Conservation (phyloP, 139 green algal genomes). For the Deuterostichococcus epilithicus region DNA sequence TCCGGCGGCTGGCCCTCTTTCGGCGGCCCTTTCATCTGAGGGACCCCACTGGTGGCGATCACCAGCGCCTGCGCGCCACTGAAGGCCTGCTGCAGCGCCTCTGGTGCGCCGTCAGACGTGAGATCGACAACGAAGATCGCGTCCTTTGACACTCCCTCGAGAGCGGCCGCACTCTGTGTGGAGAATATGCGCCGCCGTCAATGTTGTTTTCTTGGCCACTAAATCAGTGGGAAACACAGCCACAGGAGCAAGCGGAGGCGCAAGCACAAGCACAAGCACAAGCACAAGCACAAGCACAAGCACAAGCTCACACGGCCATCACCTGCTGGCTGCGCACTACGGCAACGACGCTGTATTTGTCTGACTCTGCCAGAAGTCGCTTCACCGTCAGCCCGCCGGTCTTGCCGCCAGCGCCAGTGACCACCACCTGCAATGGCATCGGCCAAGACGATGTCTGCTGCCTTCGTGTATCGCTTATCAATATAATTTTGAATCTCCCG, state of each 20-base stretch:
- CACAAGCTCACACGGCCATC: not conserved
- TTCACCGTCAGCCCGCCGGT: slow-evolving; percentile 66
- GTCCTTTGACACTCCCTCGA: not conserved
- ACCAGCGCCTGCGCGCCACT: slow-evolving; percentile 42
- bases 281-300: not conserved
- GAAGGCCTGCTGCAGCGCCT: slow-evolving; percentile 23
- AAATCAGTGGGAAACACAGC: too few relatives aligned
- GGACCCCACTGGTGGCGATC: slow-evolving; percentile 40
- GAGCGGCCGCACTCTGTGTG: not conserved
- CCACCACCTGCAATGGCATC: slow-evolving; percentile 52
- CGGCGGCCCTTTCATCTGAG: slow-evolving; percentile 1
- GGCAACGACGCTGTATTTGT: slow-evolving; percentile 35
- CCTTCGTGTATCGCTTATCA: too few relatives aligned
- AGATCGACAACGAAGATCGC: slow-evolving; percentile 19
- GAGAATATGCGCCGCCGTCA: too few relatives aligned
- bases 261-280: not conserved
- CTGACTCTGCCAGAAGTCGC: slow-evolving; percentile 45
- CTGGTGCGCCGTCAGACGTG: slow-evolving; percentile 11
- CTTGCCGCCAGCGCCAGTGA: slow-evolving; percentile 69
- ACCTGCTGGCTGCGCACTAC: slow-evolving; percentile 40
- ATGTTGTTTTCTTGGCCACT: too few relatives aligned
- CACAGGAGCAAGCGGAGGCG: too few relatives aligned
- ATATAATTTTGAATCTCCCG: too few relatives aligned
- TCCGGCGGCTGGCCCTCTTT: too few relatives aligned
- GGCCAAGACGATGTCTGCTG: too few relatives aligned